These are phyloP conservation scores for Globisporangium irregulare DNA, from an alignment of 352 stramenopile species.

Conservation along the genomic window DNA sequence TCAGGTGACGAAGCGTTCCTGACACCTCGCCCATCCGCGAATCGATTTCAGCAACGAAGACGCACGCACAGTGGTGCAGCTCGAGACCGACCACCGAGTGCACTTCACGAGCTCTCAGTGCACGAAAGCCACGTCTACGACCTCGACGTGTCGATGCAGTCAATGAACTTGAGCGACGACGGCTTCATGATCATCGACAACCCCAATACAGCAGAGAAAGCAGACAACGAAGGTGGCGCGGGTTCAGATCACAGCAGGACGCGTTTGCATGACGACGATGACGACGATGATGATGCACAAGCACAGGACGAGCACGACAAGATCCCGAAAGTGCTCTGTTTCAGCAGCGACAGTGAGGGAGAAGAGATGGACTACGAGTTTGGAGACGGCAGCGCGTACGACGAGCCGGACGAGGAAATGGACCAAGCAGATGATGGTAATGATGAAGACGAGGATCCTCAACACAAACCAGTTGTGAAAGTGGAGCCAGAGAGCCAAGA, in stretches of 20 bases:
- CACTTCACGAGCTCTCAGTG: conserved; percentile 7
- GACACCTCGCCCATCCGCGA: conserved; percentile 11
- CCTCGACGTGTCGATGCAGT: conserved; percentile 71
- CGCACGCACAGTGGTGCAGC: not conserved
- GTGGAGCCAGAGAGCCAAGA: conserved; percentile 11
- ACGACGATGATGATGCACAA: conserved; percentile 23
- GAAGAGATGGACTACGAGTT: conserved; percentile 25
- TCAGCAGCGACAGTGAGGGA: conserved; percentile 39
- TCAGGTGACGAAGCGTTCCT: conserved; percentile 11
- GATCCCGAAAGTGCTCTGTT: conserved; percentile 38
- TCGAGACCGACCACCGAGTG: not conserved
- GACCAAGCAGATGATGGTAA: conserved; percentile 5
- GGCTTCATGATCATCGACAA: conserved; percentile 18
- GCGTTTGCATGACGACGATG: conserved; percentile 22
- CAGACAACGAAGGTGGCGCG: not conserved
- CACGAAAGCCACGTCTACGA: conserved; percentile 19
- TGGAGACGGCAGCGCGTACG: conserved; percentile 4
- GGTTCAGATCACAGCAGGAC: not conserved
- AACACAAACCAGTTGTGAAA: conserved; percentile 15
- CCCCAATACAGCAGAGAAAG: not conserved
- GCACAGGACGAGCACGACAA: conserved; percentile 24
- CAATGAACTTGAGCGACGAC: conserved; percentile 62
- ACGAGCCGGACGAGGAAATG: conserved; percentile 9
- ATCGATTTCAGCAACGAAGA: not conserved
- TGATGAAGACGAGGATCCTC: not conserved